Percentiles rank a stretch among this genome's conserved stretches.
Conservation (phyloP, 441 rosid species). For the Croton setiger region DNA sequence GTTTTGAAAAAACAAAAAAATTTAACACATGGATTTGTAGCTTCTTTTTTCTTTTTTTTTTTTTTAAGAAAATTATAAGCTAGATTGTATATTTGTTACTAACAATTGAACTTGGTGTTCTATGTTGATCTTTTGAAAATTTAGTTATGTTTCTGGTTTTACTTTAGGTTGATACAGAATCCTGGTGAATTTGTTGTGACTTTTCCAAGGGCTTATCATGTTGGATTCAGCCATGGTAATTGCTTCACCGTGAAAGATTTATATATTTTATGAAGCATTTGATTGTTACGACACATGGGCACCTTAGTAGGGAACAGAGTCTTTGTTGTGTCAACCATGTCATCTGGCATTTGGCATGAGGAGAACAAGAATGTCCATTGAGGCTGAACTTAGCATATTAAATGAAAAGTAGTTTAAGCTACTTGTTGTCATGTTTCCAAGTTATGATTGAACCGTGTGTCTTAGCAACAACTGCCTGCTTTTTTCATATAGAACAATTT, state of each 20-base stretch:
- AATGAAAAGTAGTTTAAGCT: not conserved
- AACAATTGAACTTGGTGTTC: constrained; percentile 11
- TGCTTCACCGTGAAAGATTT: constrained; percentile 22
- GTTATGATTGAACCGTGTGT: not conserved
- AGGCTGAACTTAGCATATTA: not conserved
- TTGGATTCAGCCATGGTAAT: constrained; percentile 99
- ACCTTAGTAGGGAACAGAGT: not conserved
- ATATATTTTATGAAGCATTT: constrained; percentile 11
- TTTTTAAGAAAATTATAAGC: no score
- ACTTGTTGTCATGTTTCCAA: not conserved
- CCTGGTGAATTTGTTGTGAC: constrained; percentile 99
- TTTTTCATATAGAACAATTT: not conserved
- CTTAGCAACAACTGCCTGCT: not conserved
- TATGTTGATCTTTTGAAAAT: constrained; percentile 26
- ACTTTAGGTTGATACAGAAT: constrained; percentile 86
- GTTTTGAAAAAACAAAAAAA: no score
- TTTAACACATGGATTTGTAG: not conserved
- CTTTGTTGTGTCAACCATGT: not conserved
- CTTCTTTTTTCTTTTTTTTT: no score
- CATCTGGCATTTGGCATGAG: not conserved
- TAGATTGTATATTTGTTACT: not conserved
- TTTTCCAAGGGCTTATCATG: constrained; percentile 99
- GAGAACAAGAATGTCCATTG: not conserved
- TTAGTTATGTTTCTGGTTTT: constrained; percentile 33
- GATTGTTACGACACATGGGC: constrained; percentile 6